These are phyloP conservation scores for Hypseocharis bilobata DNA, from an alignment of 441 rosid genomes.

Conservation along the genomic window DNA sequence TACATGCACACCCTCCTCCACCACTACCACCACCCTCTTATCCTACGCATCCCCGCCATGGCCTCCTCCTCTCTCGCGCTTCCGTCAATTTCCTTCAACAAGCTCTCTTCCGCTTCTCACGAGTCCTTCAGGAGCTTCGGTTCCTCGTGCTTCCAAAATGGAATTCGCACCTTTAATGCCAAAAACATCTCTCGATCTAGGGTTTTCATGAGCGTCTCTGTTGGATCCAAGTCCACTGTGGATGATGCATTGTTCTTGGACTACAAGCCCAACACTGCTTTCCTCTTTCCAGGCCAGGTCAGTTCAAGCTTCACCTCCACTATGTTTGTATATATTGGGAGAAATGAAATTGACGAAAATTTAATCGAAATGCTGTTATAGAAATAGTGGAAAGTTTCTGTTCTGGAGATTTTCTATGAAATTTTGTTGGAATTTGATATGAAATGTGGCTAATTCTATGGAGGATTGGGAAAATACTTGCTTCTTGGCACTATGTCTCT, in stretches of 20 bases:
- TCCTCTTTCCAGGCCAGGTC: conserved; percentile 96
- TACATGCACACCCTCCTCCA: conserved; percentile 23
- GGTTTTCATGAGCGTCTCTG: conserved; percentile 54
- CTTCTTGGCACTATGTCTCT: no score
- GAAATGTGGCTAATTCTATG: no score
- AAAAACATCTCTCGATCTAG: conserved; percentile 40
- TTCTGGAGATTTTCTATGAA: no score
- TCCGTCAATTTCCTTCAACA: conserved; percentile 38
- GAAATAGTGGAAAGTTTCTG: no score
- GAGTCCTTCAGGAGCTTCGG: background rate
- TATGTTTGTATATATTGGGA: no score
- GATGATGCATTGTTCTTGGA: conserved; percentile 59
- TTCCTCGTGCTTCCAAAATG: conserved; percentile 21
- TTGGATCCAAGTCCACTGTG: conserved; percentile 43
- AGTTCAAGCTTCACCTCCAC: conserved; percentile 3
- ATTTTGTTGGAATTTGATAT: no score
- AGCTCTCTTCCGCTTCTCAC: conserved; percentile 18
- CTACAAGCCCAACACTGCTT: conserved; percentile 68
- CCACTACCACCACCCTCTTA: conserved; percentile 17
- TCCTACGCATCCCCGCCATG: conserved; percentile 28
- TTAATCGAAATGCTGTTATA: no score
- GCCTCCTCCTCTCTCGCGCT: conserved; percentile 35
- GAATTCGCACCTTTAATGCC: conserved; percentile 25
- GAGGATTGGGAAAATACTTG: no score
- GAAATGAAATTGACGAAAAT: no score